Base-by-base conservation (phyloP, 2,329 filamentous ascomycete genomes). In the Venturia pyrina region DNA sequence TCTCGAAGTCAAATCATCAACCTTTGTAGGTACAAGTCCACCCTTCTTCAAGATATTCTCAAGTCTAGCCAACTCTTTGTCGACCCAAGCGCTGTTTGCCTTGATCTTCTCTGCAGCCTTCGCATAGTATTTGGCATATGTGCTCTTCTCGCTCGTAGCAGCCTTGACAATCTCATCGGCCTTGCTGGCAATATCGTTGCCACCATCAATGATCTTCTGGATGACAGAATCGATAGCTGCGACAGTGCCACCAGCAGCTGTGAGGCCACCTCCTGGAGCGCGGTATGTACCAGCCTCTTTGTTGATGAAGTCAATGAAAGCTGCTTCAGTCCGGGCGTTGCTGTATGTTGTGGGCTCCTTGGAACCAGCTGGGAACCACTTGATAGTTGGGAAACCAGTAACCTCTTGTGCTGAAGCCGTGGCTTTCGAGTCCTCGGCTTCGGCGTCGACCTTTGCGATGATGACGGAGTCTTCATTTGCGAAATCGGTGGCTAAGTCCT, bases 401-500 rank as follows among this genome's bases (percentile, higher is more conserved):
- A 99, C 86, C 68, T 87, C 91, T 75, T 95, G 88, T 63, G 88
- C 86, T 74, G 86, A 78, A 63, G 92, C 88, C 62, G 88, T 87
- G 57, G 85, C 84, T 80, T 96, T 97, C 77, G 89, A 86, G 78
- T 91, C 91, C 72, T 90, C 87, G 40, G 89, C 87, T 79, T 99
- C 93, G 74, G 91, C 93, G 75, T 99, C 93, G 68, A 99, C 89
- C 82, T 99, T 98, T 77, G 92, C 95, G 73, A 99, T 87, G 57
- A 96, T 75, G 69, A 99, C 91, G 70, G 84, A 82, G 67, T 87
- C 78, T 73, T 99, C 95, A 75, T 82, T 84, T 70, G 83, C 83
- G 78, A 93, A 99, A 79, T 92, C 89, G 68, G 82, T 82, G 69
- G 95, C 93, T 69, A 98, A 81, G 64, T 85, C 86, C 79, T 99